phyloP scores from a whole-genome alignment of 2,329 filamentous ascomycete species.

The Fusarium verticillioides region DNA sequence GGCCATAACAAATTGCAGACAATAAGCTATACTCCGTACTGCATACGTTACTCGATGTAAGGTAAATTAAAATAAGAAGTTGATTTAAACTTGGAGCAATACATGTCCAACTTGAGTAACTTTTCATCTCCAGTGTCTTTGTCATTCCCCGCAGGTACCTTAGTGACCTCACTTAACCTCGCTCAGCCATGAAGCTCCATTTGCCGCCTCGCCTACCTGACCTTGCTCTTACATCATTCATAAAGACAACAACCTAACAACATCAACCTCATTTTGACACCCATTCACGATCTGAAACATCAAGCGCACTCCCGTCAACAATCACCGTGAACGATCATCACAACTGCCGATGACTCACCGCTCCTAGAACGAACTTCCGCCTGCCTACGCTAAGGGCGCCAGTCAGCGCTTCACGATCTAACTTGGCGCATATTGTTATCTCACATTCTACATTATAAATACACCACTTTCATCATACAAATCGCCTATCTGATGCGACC shows the following conservation, averaged over 20 bases:
- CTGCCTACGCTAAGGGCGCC: not conserved
- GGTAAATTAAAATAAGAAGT: not conserved
- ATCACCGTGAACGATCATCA: slow-evolving; percentile 6
- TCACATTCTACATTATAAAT: slow-evolving; percentile 15
- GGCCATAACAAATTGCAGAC: not conserved
- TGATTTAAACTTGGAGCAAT: no score
- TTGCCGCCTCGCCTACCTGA: slow-evolving; percentile 9
- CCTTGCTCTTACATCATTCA: slow-evolving; percentile 37
- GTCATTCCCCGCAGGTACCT: not conserved
- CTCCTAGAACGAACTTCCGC: not conserved
- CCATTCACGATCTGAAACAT: slow-evolving; percentile 11
- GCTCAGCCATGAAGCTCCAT: not conserved
- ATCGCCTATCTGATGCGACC: slow-evolving; percentile 13
- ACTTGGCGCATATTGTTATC: slow-evolving; percentile 11
- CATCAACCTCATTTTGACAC: slow-evolving; percentile 4
- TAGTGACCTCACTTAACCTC: slow-evolving; percentile 10
- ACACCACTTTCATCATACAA: not conserved
- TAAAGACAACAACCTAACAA: slow-evolving; percentile 11
- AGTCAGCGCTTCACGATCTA: slow-evolving; percentile 12
- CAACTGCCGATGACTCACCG: slow-evolving; percentile 26
- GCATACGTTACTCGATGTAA: accelerated
- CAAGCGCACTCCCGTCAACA: not conserved
- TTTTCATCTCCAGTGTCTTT: not conserved
- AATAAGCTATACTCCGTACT: no score
- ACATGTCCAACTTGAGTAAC: not conserved